Percentiles rank a stretch among this genome's conserved stretches.
Evolutionary conservation across 2,329 filamentous ascomycete genomes (phyloP).

Genomic region (Triangularia setosa): DNA sequence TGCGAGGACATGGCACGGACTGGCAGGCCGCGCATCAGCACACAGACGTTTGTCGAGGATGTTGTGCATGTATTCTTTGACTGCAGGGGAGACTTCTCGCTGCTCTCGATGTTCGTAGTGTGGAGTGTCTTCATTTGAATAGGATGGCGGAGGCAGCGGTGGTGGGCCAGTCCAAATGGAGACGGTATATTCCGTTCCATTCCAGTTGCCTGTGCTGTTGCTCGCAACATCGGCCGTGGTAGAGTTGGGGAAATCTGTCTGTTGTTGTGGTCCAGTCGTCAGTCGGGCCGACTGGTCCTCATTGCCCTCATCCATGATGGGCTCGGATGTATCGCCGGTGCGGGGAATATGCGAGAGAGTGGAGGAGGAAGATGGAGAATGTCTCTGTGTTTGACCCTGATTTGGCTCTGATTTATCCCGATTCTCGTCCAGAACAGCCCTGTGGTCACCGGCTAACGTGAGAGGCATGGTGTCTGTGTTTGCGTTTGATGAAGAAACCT

Average conservation of each 20-base stretch:
- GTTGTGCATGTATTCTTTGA: conserved; percentile 44
- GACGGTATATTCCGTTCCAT: conserved; percentile 28
- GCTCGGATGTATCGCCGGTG: not conserved
- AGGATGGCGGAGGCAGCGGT: not conserved
- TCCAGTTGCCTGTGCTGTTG: conserved; percentile 10
- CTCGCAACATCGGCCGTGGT: not conserved
- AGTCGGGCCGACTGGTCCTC: not conserved
- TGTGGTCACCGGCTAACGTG: not conserved
- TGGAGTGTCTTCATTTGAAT: conserved; percentile 16
- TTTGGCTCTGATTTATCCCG: not conserved
- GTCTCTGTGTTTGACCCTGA: conserved; percentile 9
- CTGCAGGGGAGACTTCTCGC: conserved; percentile 32
- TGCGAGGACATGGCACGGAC: conserved; percentile 46
- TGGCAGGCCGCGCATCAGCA: conserved; percentile 41
- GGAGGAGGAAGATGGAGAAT: conserved; percentile 19
- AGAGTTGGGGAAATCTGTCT: not conserved
- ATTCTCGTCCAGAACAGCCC: not conserved
- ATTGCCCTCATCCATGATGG: not conserved
- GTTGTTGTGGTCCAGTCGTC: not conserved
- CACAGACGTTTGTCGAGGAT: conserved; percentile 31
- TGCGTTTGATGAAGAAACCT: not conserved
- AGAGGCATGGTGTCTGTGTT: not conserved
- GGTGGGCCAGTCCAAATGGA: conserved; percentile 47
- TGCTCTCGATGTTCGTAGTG: conserved; percentile 19
- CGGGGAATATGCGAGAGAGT: not conserved